Percentiles rank a stretch among this genome's conserved stretches.
Conservation (phyloP, 2,329 filamentous ascomycete genomes). For the Aspergillus hiratsukae region DNA sequence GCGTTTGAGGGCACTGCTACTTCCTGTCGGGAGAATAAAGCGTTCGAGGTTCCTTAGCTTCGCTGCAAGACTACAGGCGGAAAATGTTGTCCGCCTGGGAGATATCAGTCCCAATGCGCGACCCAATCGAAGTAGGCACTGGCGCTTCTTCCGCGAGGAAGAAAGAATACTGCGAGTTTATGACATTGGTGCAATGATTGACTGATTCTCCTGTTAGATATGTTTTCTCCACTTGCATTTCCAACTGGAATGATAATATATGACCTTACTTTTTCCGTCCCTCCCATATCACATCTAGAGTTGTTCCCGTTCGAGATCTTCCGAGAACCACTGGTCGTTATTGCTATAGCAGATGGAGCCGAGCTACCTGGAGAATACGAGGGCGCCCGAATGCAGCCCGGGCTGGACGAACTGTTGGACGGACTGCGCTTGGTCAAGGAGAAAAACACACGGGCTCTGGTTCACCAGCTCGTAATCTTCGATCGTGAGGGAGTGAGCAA, state of each 20-base stretch:
- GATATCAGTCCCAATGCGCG: conserved; percentile 82
- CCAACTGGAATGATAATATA: conserved; percentile 82
- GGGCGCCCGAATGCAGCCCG: conserved; percentile 31
- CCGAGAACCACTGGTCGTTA: conserved; percentile 74
- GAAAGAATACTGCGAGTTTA: neutral
- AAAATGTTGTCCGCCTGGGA: conserved; percentile 77
- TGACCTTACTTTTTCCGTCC: conserved; percentile 75
- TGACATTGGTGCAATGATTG: conserved; percentile 8
- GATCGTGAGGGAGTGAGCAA: conserved; percentile 59
- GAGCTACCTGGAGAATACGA: conserved; percentile 51
- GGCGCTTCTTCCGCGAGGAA: neutral
- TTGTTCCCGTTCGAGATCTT: conserved; percentile 87
- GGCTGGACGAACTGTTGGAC: conserved; percentile 44
- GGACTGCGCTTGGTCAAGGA: conserved; percentile 69
- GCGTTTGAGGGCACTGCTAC: conserved; percentile 78
- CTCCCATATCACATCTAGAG: conserved; percentile 72
- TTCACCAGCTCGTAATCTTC: conserved; percentile 76
- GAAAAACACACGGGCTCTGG: conserved; percentile 68
- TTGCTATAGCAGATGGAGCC: conserved; percentile 77
- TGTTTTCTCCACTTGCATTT: conserved; percentile 89
- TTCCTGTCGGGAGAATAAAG: conserved; percentile 83
- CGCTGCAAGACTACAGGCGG: conserved; percentile 68
- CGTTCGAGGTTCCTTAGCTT: conserved; percentile 75
- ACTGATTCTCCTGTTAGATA: conserved; percentile 54
- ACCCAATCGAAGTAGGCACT: conserved; percentile 72